Conservation (phyloP, 768 basidiomycete genomes). For the Russula ochroleuca region DNA sequence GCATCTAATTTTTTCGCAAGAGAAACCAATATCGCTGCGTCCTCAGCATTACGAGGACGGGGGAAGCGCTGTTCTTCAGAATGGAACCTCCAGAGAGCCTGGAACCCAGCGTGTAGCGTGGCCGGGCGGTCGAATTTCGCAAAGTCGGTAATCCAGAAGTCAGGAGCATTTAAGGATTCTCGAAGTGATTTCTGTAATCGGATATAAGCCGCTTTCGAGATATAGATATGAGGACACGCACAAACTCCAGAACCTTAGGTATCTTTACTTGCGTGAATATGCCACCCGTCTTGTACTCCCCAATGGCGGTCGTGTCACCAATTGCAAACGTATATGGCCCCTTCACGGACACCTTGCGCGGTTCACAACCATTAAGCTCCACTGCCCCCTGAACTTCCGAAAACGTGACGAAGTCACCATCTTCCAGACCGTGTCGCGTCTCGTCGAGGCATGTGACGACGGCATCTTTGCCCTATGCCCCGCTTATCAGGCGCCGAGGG, state of each 20-base stretch:
- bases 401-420: conserved; percentile 97
- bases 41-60: conserved; percentile 73
- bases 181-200: conserved; percentile 78
- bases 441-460: conserved; percentile 96
- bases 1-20: conserved; percentile 74
- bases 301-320: conserved; percentile 78
- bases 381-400: conserved; percentile 93
- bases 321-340: conserved; percentile 98
- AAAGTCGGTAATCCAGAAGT: conserved; percentile 92
- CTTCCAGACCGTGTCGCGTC: conserved; percentile 96
- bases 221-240: conserved; percentile 41
- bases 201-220: not conserved
- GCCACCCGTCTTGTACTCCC: conserved; percentile 80
- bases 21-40: conserved; percentile 66
- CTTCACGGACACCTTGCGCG: conserved; percentile 87
- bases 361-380: conserved; percentile 85
- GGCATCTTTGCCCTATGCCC: conserved; percentile 70
- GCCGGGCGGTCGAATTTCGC: conserved; percentile 93
- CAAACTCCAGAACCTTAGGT: conserved; percentile 94
- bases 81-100: conserved; percentile 79
- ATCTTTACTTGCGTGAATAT: conserved; percentile 99
- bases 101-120: conserved; percentile 90
- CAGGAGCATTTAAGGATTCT: conserved; percentile 76
- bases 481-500: conserved; percentile 10
- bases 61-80: conserved; percentile 66